phyloP scores from a whole-genome alignment of 805 yeast genomes.

The Lipomyces lipofer region DNA sequence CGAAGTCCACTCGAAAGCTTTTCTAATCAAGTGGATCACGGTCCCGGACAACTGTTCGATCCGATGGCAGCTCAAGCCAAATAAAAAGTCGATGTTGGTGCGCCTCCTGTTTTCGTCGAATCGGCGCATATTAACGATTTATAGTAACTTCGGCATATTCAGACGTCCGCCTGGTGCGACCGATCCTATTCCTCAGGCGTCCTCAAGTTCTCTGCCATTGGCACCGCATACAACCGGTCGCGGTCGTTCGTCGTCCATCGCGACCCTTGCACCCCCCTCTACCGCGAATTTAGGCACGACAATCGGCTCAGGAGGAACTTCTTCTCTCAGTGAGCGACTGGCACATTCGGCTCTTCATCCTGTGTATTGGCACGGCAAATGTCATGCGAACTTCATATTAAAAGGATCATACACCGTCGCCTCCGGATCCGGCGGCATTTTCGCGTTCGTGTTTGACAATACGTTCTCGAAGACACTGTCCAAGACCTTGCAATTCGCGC shows the following conservation, averaged over 20 bases:
- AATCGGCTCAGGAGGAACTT: slow-evolving; percentile 17
- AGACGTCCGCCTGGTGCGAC: slow-evolving; percentile 12
- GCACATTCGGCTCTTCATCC: slow-evolving; percentile 52
- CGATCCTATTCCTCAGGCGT: neutral
- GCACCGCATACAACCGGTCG: neutral
- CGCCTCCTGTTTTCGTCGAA: neutral
- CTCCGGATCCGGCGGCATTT: slow-evolving; percentile 58
- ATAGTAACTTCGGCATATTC: slow-evolving; percentile 29
- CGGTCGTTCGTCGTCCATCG: slow-evolving; percentile 16
- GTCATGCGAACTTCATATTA: slow-evolving; percentile 60
- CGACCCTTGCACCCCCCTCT: slow-evolving; percentile 8
- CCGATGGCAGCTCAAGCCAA: slow-evolving; percentile 80
- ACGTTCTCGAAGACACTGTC: slow-evolving; percentile 83
- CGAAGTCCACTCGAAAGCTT: slow-evolving; percentile 86
- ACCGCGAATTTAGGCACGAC: neutral
- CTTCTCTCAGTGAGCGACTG: slow-evolving; percentile 50
- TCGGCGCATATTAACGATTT: neutral
- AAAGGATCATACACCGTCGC: slow-evolving; percentile 62
- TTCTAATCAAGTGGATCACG: slow-evolving; percentile 86
- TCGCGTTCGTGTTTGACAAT: slow-evolving; percentile 89
- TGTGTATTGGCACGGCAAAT: slow-evolving; percentile 56
- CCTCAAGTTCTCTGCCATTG: neutral
- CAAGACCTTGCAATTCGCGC: slow-evolving; percentile 70
- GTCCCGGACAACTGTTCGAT: slow-evolving; percentile 67
- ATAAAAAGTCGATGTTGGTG: slow-evolving; percentile 56